Evolutionary conservation across 23 red algal species (phyloP).

Genomic region (Cyanidium caldarium): DNA sequence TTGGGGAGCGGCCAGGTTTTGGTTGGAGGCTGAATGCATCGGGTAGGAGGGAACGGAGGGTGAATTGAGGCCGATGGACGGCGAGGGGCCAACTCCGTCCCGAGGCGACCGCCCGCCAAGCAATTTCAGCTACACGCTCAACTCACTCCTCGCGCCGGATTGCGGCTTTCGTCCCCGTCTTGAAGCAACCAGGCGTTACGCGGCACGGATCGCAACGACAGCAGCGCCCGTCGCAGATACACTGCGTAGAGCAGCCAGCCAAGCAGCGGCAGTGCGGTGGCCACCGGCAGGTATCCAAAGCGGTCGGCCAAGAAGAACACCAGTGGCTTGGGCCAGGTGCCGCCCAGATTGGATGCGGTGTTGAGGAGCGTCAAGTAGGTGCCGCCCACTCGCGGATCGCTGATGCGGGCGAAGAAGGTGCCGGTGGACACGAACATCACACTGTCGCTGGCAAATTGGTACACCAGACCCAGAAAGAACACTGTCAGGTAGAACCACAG

Average conservation of each 20-base stretch:
- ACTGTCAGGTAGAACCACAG: constrained; percentile 13
- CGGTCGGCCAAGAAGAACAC: constrained; percentile 51
- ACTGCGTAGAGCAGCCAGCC: not conserved
- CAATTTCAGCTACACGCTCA: no score
- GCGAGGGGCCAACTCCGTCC: no score
- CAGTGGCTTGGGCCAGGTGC: constrained; percentile 67
- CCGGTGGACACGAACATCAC: constrained; percentile 88
- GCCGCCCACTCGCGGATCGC: constrained; percentile 54
- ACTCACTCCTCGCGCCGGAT: no score
- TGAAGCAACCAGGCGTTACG: not conserved
- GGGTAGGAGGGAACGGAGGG: no score
- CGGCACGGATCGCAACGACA: not conserved
- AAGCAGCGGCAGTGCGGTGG: not conserved
- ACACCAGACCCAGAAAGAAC: constrained; percentile 35
- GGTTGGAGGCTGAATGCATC: no score
- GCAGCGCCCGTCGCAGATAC: not conserved
- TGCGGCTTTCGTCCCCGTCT: no score
- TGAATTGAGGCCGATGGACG: no score
- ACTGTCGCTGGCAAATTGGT: constrained; percentile 43
- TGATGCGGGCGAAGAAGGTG: constrained; percentile 76
- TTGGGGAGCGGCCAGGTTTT: no score
- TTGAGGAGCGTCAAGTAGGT: constrained; percentile 83
- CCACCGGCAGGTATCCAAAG: constrained; percentile 7
- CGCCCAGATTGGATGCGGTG: constrained; percentile 81
- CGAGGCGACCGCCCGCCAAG: no score